Evolutionary conservation across 2,329 filamentous ascomycete genomes (phyloP).

Genomic region (Fusarium liriodendri): DNA sequence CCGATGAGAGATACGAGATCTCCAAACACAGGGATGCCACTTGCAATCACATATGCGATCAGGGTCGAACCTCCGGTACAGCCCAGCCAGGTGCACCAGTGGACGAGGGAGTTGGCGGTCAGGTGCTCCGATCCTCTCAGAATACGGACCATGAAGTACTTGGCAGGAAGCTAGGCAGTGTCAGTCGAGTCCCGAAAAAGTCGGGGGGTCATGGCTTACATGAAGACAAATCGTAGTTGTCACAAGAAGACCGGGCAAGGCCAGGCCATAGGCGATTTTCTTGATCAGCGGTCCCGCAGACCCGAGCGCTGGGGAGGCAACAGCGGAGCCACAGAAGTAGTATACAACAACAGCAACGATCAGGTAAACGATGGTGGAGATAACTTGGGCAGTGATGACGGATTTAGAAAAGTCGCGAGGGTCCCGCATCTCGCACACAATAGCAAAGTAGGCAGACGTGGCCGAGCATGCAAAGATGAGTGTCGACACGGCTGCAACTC

Average conservation of each 20-base stretch:
- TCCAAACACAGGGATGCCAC: constrained; percentile 40
- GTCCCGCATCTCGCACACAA: constrained; percentile 48
- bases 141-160: constrained; percentile 30
- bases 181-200: constrained; percentile 17
- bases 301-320: constrained; percentile 59
- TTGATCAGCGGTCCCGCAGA: constrained; percentile 57
- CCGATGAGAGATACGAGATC: constrained; percentile 45
- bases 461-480: constrained; percentile 53
- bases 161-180: constrained; percentile 38
- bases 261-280: constrained; percentile 56
- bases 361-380: constrained; percentile 47
- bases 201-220: neutral
- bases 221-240: constrained; percentile 17
- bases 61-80: constrained; percentile 42
- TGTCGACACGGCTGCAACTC: constrained; percentile 46
- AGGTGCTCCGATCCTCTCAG: constrained; percentile 47
- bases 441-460: constrained; percentile 49
- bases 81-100: constrained; percentile 48
- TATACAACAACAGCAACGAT: constrained; percentile 55
- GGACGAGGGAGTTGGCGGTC: constrained; percentile 39
- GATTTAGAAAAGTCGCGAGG: constrained; percentile 43
- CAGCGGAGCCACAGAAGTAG: constrained; percentile 58
- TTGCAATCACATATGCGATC: constrained; percentile 2
- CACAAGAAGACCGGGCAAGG: constrained; percentile 46
- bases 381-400: constrained; percentile 41